Base-by-base conservation (phyloP, 306 rosid genomes). In the Hippophae tibetana region DNA sequence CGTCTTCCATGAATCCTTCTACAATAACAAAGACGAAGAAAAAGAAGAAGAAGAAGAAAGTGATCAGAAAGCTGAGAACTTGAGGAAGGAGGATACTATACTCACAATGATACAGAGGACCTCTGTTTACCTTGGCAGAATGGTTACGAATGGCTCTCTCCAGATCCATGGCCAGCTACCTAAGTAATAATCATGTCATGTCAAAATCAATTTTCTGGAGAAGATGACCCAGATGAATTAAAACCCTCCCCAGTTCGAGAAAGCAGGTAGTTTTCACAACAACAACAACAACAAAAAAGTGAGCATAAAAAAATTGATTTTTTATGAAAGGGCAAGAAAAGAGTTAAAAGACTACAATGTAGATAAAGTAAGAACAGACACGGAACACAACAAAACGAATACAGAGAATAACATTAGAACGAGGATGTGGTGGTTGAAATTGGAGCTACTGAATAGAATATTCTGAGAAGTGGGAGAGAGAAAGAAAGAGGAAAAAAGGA, bases 1-100 rank as follows among this genome's bases (percentile, higher is more conserved):
- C 5, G 90, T 81, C 77, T 73, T 87, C 97, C 97, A 90, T 56
- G 95, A 90, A 61, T 85, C 84, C n/a, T 80, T 90, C 96, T 90
- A 83, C 78, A 59, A 70, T 67, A 47, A 51, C 10, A 23, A 43
- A 58, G 7, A 72, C 14, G 12, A 54, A 40, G 40, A 13, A 55
- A 10, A 60, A 50, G 44, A 18, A 48, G 23, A 58, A 8, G 53
- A 69, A 42, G 47, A 45, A 8, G 5, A 66, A 27, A 1, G 38
- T 31, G 38, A 4, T 43, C 56, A 73, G 47, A 77, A 68, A 69
- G 66, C 60, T 52, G 65, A 69, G 66, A 64, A 58, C 55, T 70
- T 40, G 54, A 47, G 44, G 42, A 42, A 9, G 5, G 48, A 42
- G 31, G 25, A 4, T 54, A 59, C 31, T 9, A 49, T 12, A 62